A percentile compares a stretch with the other conserved stretches of the same genome.
These are phyloP conservation scores for Trichoderma gracile DNA, from an alignment of 2,329 filamentous ascomycete species.

Conservation along the genomic window DNA sequence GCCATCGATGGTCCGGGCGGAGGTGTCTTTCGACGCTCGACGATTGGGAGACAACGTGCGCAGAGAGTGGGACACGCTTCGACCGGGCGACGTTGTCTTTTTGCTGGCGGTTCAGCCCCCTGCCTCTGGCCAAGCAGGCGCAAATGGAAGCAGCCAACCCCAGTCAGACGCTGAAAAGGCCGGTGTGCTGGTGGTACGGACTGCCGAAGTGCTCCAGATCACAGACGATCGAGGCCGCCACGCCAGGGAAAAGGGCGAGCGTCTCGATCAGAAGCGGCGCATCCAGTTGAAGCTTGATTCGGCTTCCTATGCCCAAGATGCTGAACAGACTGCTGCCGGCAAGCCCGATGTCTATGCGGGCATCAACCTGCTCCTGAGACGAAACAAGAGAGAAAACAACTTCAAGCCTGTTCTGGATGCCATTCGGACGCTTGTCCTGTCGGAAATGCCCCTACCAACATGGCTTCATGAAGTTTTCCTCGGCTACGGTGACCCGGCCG, in stretches of 20 bases:
- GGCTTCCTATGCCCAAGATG: conserved; percentile 74
- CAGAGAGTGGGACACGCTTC: conserved; percentile 85
- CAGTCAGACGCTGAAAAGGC: conserved; percentile 58
- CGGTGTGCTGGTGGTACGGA: conserved; percentile 70
- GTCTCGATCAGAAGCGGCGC: conserved; percentile 68
- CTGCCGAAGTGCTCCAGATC: conserved; percentile 82
- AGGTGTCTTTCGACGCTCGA: conserved; percentile 81
- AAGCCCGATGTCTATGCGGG: conserved; percentile 77
- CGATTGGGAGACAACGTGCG: conserved; percentile 74
- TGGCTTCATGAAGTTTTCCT: conserved; percentile 98
- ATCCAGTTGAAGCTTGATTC: conserved; percentile 82
- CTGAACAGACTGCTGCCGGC: conserved; percentile 63
- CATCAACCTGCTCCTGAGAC: conserved; percentile 82
- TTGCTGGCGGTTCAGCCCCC: conserved; percentile 72
- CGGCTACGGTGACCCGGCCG: conserved; percentile 91
- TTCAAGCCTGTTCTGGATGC: conserved; percentile 93
- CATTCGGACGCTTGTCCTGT: conserved; percentile 80
- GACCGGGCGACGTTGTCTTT: conserved; percentile 86
- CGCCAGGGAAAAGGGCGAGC: conserved; percentile 61
- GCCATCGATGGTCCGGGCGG: conserved; percentile 82
- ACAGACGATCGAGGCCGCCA: conserved; percentile 80
- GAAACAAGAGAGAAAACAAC: conserved; percentile 90
- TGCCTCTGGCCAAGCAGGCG: conserved; percentile 47
- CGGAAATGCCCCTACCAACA: conserved; percentile 79
- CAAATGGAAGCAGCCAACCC: conserved; percentile 50